Base-by-base conservation (phyloP, 768 basidiomycete genomes). In the Crucibulum laeve region DNA sequence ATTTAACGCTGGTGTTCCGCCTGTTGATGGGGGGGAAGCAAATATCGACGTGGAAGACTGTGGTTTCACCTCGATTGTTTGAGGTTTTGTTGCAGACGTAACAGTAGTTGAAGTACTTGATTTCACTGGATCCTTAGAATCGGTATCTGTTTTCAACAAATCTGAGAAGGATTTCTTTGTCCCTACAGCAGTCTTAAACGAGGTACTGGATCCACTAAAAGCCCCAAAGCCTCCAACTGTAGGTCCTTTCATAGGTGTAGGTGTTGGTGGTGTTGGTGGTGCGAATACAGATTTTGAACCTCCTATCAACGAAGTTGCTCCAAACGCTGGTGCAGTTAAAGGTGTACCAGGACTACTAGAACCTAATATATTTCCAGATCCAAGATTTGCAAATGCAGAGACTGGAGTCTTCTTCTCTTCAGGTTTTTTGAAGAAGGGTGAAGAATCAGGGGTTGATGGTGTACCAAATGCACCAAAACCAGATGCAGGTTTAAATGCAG, bases 141-240 rank as follows among this genome's bases (percentile, higher is more conserved):
- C 57, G 15, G 55, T 55, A 35, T 61, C 65, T 13, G 50, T 58
- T 55, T 79, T 75, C 45, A 87, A 61, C 36, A 87, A 54, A 22
- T 87, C 80, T n/a, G 61, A 48, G 36, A 64, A 90, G 0, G 85
- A 77, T 50, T 73, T 76, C 25, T 66, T 63, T 1, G 64, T 60
- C 0, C 63, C 67, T 4, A 69, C 52, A 41, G 70, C 63, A 13
- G 70, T 62, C 3, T 65, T 59, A 45, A 83, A 79, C 1, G 70
- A 67, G 32, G 59, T 60, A 0, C 63, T 46, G 3, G 63, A 40
- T 1, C 72, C 71, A 11, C 73, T 70, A 51, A 81, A 80, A 0
- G 78, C 73, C 25, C 69, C 53, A 51, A 84, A 84, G 2, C 69
- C 80, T 22, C 72, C 65, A 1, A 62, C 53, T 10, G 57, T 39